phyloP scores from a whole-genome alignment of 108 stramenopile species.

The Chaetoceros tenuissimus region DNA sequence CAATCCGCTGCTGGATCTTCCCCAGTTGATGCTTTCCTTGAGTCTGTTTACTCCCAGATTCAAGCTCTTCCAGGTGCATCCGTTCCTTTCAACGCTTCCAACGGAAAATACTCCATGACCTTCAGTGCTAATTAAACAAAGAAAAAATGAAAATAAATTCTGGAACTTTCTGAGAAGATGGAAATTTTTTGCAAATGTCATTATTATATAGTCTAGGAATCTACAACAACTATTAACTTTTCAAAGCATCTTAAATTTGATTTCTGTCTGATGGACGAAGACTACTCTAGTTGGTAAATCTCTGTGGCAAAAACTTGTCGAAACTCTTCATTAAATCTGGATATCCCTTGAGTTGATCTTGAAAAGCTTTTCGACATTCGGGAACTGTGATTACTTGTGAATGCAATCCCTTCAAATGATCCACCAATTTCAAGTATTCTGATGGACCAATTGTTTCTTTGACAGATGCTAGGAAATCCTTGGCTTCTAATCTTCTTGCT shows the following conservation, averaged over 20 bases:
- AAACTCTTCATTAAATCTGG: conserved; percentile 39
- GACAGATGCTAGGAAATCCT: conserved; percentile 44
- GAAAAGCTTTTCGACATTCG: not conserved
- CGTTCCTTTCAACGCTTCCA: not conserved
- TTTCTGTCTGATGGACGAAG: not conserved
- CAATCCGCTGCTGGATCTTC: not conserved
- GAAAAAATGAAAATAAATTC: too few relatives aligned
- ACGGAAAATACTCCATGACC: not conserved
- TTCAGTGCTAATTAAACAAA: not conserved
- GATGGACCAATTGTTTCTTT: conserved; percentile 32
- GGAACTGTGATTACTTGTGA: conserved; percentile 18
- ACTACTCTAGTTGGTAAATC: conserved; percentile 9
- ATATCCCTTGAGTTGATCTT: conserved; percentile 30
- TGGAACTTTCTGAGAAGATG: not conserved
- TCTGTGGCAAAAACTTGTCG: conserved; percentile 50
- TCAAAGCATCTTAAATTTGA: not conserved
- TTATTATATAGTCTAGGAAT: not conserved
- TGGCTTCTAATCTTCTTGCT: conserved; percentile 39
- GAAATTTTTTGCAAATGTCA: not conserved
- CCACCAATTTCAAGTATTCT: conserved; percentile 22
- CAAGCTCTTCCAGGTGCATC: not conserved
- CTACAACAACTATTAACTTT: not conserved
- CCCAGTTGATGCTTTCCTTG: not conserved
- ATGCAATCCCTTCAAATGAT: conserved; percentile 3
- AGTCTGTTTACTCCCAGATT: not conserved